Evolutionary conservation across 352 stramenopile species (phyloP), one percentile per base, ranked within the genome.

Genomic region (Pythium plurisporium): DNA sequence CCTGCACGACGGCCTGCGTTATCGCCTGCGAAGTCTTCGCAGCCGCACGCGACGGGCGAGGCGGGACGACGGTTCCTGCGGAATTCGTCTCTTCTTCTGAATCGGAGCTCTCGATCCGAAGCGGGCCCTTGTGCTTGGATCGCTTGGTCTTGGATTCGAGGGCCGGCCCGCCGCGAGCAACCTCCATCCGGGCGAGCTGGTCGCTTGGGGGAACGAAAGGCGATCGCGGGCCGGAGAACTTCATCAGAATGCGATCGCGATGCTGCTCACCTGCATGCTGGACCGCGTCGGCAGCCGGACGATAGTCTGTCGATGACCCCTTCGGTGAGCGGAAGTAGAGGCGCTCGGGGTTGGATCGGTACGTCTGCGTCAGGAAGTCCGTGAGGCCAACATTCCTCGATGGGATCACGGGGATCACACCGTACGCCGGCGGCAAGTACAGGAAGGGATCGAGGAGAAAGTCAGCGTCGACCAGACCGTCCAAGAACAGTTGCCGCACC

Each of bases 361-460:
- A 17, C 5, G 17, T 4, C 23, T 25, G 6, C 8, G 6, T 20
- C 6, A 48, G 5, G 41, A 25, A 48, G 9, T 27, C 9, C 20
- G 5, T 29, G 6, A 48, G 22, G 9, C 9, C 29, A 7, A 30
- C 9, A 14, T 8, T 17, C 19, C 6, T 9, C 7, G 41, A 8
- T 30, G 23, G 41, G n/a, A 51, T n/a, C 15, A 51, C 1, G 2
- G 44, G 44, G 2, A 51, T 27, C 4, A 51, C 26, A 8, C 44
- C 44, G 25, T 27, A 51, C 11, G 8, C 25, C 3, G 44, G 44
- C 29, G 25, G 44, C 26, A 25, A 51, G 44, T 51, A 51, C 9
- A 51, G 19, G 26, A 51, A 51, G 3, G 44, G 44, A 17, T 51
- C 44, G 26, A 51, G 44, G 7, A 51, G 26, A 15, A 51, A 34